Evolutionary conservation across 1,284 basidiomycete species (phyloP), one percentile per base, ranked within the genome.

Genomic region (Leccinum solheimii): DNA sequence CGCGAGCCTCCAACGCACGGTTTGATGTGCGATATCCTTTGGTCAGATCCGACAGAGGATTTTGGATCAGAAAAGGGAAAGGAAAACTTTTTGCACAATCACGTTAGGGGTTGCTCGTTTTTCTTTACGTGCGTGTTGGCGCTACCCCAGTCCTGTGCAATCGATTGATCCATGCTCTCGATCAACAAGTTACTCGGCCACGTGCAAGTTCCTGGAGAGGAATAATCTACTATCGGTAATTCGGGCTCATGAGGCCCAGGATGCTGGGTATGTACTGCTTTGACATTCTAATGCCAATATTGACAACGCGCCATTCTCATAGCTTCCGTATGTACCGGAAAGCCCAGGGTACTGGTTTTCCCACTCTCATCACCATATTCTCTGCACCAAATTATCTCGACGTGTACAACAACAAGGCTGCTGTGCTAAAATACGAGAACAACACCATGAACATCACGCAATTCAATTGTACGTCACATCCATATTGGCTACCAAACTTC

Each of bases 281-380:
- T 52, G 16, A 9, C 30, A 9, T 14, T 48, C 30, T 14, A 4
- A 26, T 27, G 38, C 26, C 19, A 23, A 26, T 6, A 2, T 26
- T 14, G 26, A 57, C 7, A 23, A 23, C 1, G 4, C 1, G 5
- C 1, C 32, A 19, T 21, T 55, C 16, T 38, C 21, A 1, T 40
- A 93, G 91, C 5, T 95, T 95, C 75, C 91, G 95, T 62, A 97
- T 97, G 95, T 97, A 97, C 76, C 89, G 93, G 69, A 97, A 97
- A 80, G 95, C 95, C 3, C 92, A 94, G 76, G 92, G 91, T 36
- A 97, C 94, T 1, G 94, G 88, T n/a, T 90, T 90, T 77, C 95
- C 95, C 3, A 95, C 94, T 5, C 93, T 97, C 61, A 96, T 97
- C 91, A 97, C 95, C 57, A 94, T 97, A 71, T 97, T 97, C 79